phyloP scores from a whole-genome alignment of 192 early-diverging fungal species.

The Spizellomyces sp. region DNA sequence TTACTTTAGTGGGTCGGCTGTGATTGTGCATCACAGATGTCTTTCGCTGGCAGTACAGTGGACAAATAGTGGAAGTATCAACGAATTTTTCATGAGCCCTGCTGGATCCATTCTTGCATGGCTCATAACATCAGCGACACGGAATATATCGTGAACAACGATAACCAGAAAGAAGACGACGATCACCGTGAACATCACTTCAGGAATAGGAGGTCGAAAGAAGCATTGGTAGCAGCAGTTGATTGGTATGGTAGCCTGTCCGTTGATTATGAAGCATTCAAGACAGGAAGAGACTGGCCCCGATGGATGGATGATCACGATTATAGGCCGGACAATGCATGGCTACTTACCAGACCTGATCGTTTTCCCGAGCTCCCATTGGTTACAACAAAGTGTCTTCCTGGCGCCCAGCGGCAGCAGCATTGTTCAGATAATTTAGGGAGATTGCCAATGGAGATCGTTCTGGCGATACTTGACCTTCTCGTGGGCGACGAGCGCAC shows the following conservation, averaged over 20 bases:
- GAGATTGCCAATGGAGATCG: not conserved
- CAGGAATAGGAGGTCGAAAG: not conserved
- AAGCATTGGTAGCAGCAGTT: not conserved
- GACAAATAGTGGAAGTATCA: not conserved
- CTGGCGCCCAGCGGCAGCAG: not conserved
- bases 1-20: not conserved
- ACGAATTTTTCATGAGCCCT: not conserved
- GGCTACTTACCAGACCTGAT: not conserved
- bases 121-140: not conserved
- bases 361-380: not conserved
- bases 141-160: not conserved
- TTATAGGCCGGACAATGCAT: not conserved
- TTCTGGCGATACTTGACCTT: not conserved
- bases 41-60: not conserved
- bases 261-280: not conserved
- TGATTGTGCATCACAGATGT: not conserved
- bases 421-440: not conserved
- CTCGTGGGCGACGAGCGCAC: not conserved
- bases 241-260: not conserved
- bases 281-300: not conserved
- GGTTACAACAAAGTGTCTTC: not conserved
- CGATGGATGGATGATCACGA: not conserved
- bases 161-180: not conserved
- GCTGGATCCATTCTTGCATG: not conserved
- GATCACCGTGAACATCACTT: not conserved